phyloP scores from a whole-genome alignment of 352 stramenopile species.

The Globisporangium nunn region DNA sequence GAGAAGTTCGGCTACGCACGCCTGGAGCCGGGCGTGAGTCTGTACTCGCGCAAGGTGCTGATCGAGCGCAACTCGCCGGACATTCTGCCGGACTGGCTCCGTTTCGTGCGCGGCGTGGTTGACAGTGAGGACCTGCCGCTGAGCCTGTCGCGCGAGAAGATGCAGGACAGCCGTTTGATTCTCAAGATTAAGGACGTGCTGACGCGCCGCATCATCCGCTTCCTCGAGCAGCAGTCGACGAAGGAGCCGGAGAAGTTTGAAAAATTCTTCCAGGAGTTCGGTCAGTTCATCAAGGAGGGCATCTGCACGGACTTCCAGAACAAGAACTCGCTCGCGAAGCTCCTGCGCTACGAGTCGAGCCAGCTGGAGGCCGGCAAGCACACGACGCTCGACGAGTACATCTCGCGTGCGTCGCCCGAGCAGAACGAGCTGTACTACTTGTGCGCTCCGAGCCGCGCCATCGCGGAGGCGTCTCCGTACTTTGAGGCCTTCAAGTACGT shows the following conservation, averaged over 20 bases:
- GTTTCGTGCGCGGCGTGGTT: conserved; percentile 83
- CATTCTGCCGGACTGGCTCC: conserved; percentile 98
- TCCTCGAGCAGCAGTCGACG: conserved; percentile 78
- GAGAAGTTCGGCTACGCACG: conserved; percentile 95
- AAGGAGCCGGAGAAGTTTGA: conserved; percentile 97
- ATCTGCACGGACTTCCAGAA: conserved; percentile 93
- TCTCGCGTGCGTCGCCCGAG: conserved; percentile 91
- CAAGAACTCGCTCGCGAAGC: conserved; percentile 92
- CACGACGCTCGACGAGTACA: conserved; percentile 98
- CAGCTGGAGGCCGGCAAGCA: conserved; percentile 88
- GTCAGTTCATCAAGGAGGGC: conserved; percentile 97
- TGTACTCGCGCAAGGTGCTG: conserved; percentile 99
- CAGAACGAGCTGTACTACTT: conserved; percentile 99
- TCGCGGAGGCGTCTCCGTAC: conserved; percentile 96
- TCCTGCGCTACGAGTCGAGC: conserved; percentile 98
- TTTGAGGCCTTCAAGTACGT: conserved; percentile 98
- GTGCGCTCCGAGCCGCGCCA: conserved; percentile 91
- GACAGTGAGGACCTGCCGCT: conserved; percentile 99
- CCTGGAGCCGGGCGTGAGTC: conserved; percentile 94
- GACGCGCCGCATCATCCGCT: conserved; percentile 89
- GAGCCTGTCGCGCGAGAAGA: conserved; percentile 97
- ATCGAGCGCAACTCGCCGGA: conserved; percentile 97
- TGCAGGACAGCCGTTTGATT: conserved; percentile 97
- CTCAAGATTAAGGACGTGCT: conserved; percentile 95
- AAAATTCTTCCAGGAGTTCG: conserved; percentile 97